Evolutionary conservation across 1,284 basidiomycete genomes (phyloP), one percentile per base, ranked within the genome.

Genomic region (Athelia psychrophila): DNA sequence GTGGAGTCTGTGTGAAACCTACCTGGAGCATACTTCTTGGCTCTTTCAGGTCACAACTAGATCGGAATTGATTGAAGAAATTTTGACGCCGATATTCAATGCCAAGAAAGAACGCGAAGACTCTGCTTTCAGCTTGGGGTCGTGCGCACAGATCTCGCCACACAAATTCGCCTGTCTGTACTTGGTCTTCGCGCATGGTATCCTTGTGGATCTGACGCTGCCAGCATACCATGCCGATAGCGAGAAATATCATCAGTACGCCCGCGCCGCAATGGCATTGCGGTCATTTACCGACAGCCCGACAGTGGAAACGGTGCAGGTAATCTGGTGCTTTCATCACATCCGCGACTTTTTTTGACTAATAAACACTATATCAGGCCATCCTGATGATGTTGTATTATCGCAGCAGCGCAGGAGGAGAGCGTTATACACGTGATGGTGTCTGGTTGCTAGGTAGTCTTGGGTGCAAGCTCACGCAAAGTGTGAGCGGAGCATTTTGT

Each of bases 311-410:
- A 79, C 79, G 0, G 75, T 83, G n/a, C n/a, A n/a, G n/a, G n/a
- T n/a, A n/a, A n/a, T n/a, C n/a, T n/a, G n/a, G n/a, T n/a, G n/a
- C n/a, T n/a, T n/a, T n/a, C n/a, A n/a, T n/a, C n/a, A n/a, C n/a
- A n/a, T n/a, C n/a, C n/a, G n/a, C n/a, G n/a, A n/a, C n/a, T n/a
- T n/a, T n/a, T n/a, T n/a, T n/a, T n/a, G n/a, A n/a, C n/a, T n/a
- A n/a, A n/a, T n/a, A n/a, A n/a, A n/a, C n/a, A n/a, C n/a, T n/a
- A n/a, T n/a, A n/a, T 2, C 74, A 76, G 48, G 79, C 80, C 6
- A 61, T 81, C 44, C 74, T 76, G 0, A 57, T 81, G 25, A 80
- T 83, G 79, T 77, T 78, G 1, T 76, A 75, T 2, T 84, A 77
- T 69, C 69, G 79, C 64, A 74, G 64, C 50, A 62, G 73, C n/a